These are phyloP conservation scores for Aspergillus alliaceus DNA, from an alignment of 2,329 filamentous ascomycete species.

Conservation along the genomic window DNA sequence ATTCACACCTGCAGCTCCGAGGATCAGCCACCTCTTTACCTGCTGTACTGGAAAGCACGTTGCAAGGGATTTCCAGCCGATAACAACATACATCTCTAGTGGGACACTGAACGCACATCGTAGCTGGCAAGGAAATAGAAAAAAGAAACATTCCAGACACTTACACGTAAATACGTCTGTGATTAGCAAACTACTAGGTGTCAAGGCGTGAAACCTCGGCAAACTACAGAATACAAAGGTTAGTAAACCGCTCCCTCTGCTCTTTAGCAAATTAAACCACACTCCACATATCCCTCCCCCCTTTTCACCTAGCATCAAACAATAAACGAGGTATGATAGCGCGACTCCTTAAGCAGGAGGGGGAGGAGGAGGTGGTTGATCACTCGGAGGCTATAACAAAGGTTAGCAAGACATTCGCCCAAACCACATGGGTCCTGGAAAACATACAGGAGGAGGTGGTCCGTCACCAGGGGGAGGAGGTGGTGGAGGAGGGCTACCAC, in stretches of 20 bases:
- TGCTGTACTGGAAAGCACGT: no score
- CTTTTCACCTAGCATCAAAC: not conserved
- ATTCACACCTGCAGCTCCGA: no score
- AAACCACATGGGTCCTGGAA: not conserved
- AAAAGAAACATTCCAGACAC: not conserved
- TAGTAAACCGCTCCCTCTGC: not conserved
- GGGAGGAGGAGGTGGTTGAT: conserved; percentile 63
- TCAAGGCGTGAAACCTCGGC: not conserved
- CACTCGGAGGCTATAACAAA: conserved; percentile 47
- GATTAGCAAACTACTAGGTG: not conserved
- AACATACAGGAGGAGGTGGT: conserved; percentile 43
- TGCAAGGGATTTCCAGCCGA: no score
- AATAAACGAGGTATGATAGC: not conserved
- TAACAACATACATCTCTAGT: no score
- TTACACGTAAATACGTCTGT: not conserved
- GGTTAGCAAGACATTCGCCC: conserved; percentile 18
- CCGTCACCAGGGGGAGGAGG: conserved; percentile 38
- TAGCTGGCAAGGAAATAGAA: not conserved
- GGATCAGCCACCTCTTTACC: no score
- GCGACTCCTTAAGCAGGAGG: conserved; percentile 42
- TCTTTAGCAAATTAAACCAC: not conserved
- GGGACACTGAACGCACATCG: not conserved
- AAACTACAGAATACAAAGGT: not conserved
- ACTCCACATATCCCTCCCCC: not conserved
- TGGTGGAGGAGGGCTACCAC: conserved; percentile 40